Base-by-base conservation (phyloP, 306 rosid genomes). In the Ceratonia siliqua region DNA sequence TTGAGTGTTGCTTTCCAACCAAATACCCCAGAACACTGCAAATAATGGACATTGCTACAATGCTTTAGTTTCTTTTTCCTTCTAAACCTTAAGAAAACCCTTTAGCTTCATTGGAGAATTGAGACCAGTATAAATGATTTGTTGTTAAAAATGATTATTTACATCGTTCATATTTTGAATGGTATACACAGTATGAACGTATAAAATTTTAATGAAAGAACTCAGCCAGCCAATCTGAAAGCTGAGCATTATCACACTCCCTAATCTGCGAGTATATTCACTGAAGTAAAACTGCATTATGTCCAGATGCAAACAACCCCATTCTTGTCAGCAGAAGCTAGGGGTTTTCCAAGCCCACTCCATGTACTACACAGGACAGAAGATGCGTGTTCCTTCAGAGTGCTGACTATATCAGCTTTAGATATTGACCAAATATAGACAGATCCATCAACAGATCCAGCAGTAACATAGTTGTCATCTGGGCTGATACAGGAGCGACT, bases 401-500 rank as follows among this genome's bases (percentile, higher is more conserved):
- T 91, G 78, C 85, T 86, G 41, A 93, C 92, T 5, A 91, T 89
- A 62, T 91, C 90, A 39, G 83, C 87, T 80, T 83, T 88, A 21
- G 89, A 80, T 43, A 82, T 73, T 18, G 98, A 93, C 98, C 98
- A 91, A 42, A 91, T 87, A 61, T 82, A 82, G 21, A 93, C 89
- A 70, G 86, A 85, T 65, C 98, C 98, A 74, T 93, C 97, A 0
- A 86, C 89, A 18, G 96, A 93, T 8, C 98, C 97, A 49, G 97
- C 93, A n/a, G 97, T 92, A 5, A 93, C 94, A 12, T 91, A 84
- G 75, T 63, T 88, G 85, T 89, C 93, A 61, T 93, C 97, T 17
- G 98, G 97, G 68, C 97, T 91, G 39, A 93, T 82, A 81, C 97
- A 93, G 20, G 98, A 91, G 42, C 98, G 85, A 78, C 96, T 93